Base-by-base conservation (phyloP, 306 rosid species). In the Quercus berberidifolia region DNA sequence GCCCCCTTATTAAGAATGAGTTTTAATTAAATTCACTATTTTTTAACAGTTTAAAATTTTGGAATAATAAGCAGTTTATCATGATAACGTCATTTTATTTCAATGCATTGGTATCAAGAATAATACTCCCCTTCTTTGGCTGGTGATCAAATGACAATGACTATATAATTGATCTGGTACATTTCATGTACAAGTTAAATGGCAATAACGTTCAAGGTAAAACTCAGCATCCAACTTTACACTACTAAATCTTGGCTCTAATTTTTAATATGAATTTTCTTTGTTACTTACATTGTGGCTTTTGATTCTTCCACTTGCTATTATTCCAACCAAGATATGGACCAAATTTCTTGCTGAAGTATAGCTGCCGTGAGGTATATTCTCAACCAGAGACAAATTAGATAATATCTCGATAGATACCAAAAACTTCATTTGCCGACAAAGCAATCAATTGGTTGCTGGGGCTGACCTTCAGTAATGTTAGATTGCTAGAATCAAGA, bases 231-330 rank as follows among this genome's bases (percentile, higher is more conserved):
- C 73, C 80, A 5, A 26, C 25, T 74, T 35, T 71, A 31, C 26
- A 75, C 41, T 38, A 67, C 68, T 74, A 19, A 68, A 73, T 69
- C 13, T 60, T 62, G 78, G 57, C 69, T 55, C 69, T 76, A 55
- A 13, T 35, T 41, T 78, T 13, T 4, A 69, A 59, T 23, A 49
- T 13, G 57, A 60, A 72, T 38, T 59, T 26, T 59, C 57, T 69
- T 54, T 76, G 78, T 60, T 83, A 28, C 55, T 74, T 33, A 78
- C 57, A 72, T 79, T 33, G 60, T 25, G 79, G 73, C 23, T 77
- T 69, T 86, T 76, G 79, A 82, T 89, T 87, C 87, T 83, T 85
- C 87, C 86, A 87, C 90, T 82, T 15, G 81, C 74, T 65, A 58
- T 71, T 85, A 76, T 80, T 84, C 82, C 69, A 79, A 78, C 78